A percentile compares a stretch with the other conserved stretches of the same genome.
These are phyloP conservation scores for Tuber borchii DNA, from an alignment of 495 filamentous ascomycete genomes.

Conservation along the genomic window DNA sequence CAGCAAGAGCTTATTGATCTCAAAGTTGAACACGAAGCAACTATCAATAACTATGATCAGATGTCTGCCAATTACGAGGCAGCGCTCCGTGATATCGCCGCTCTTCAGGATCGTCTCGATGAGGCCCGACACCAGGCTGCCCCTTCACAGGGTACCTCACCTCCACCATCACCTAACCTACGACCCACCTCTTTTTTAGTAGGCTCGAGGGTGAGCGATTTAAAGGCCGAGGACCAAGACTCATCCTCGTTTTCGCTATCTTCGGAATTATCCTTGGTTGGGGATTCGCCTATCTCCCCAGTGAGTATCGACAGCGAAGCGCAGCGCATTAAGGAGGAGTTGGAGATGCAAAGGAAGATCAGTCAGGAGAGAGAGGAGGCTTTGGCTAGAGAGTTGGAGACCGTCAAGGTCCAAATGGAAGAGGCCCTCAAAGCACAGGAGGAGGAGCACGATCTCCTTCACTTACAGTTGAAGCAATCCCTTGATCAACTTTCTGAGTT, in stretches of 20 bases:
- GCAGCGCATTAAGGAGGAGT: slow-evolving; percentile 39
- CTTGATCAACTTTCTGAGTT: slow-evolving; percentile 81
- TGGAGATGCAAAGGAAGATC: slow-evolving; percentile 37
- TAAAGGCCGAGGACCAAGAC: slow-evolving; percentile 69
- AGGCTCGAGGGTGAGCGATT: slow-evolving; percentile 66
- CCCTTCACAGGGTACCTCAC: slow-evolving; percentile 47
- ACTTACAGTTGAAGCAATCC: slow-evolving; percentile 71
- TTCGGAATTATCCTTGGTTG: slow-evolving; percentile 90
- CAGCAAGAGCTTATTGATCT: slow-evolving; percentile 90
- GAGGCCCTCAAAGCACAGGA: slow-evolving; percentile 62
- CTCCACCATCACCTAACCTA: slow-evolving; percentile 54
- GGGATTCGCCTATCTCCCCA: slow-evolving; percentile 60
- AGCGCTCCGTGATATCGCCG: slow-evolving; percentile 69
- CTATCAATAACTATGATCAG: slow-evolving; percentile 69
- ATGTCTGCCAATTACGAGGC: slow-evolving; percentile 88
- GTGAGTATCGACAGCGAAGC: slow-evolving; percentile 31
- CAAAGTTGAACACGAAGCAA: slow-evolving; percentile 79
- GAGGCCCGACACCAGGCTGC: slow-evolving; percentile 65
- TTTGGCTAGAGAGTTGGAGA: slow-evolving; percentile 60
- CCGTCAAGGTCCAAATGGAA: slow-evolving; percentile 66
- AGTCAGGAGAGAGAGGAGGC: slow-evolving; percentile 39
- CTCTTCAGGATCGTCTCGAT: slow-evolving; percentile 78
- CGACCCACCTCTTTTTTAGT: slow-evolving; percentile 91
- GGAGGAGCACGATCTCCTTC: slow-evolving; percentile 71
- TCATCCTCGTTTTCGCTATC: slow-evolving; percentile 92